Conservation (phyloP, 495 filamentous ascomycete species). For the Chaetomium tenue region DNA sequence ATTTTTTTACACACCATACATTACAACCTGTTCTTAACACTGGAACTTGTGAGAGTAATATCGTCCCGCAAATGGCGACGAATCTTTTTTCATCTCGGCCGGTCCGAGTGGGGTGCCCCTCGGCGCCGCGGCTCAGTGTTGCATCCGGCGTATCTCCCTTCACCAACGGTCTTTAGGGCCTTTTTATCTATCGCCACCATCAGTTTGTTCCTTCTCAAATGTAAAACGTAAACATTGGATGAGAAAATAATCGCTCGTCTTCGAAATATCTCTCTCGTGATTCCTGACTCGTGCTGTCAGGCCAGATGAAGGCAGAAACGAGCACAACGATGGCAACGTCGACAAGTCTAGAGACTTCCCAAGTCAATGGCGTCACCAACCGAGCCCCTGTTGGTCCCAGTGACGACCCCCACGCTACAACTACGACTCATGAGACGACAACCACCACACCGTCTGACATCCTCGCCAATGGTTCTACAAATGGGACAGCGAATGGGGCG, state of each 20-base stretch:
- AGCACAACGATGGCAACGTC: conserved; percentile 9
- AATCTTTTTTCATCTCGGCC: neutral
- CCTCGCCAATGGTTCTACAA: neutral
- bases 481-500: neutral
- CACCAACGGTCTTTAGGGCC: neutral
- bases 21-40: neutral
- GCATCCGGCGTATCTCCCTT: neutral
- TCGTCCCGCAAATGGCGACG: neutral
- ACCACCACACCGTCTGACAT: neutral
- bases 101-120: conserved; percentile 1
- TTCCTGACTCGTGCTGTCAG: neutral
- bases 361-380: conserved; percentile 28
- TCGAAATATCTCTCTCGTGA: neutral
- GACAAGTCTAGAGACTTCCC: conserved; percentile 8
- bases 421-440: neutral
- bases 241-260: neutral
- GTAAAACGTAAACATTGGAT: neutral
- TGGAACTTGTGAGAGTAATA: neutral
- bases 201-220: neutral
- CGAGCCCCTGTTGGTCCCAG: conserved; percentile 2
- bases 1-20: neutral
- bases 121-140: conserved; percentile 11
- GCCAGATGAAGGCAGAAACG: neutral
- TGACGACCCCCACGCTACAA: neutral
- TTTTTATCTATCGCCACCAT: neutral